Evolutionary conservation across 371 early-diverging fungal species (phyloP).

Genomic region (Mortierella polycephala): DNA sequence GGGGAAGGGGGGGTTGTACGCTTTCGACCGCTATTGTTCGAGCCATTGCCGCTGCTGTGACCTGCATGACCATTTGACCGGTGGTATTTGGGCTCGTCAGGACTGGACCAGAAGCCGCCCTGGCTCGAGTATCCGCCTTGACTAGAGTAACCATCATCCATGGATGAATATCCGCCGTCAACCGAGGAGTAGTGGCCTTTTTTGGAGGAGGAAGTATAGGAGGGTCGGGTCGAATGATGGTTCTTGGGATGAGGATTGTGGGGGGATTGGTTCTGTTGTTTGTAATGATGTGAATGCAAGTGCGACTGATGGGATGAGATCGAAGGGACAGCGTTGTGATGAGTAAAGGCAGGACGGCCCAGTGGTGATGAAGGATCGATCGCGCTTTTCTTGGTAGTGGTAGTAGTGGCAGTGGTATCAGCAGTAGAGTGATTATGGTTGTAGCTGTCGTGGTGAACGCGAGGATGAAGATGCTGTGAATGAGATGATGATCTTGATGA

Average conservation of each 20-base stretch:
- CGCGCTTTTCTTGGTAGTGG: background rate
- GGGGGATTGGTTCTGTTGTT: background rate
- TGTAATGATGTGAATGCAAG: background rate
- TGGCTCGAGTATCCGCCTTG: conserved; percentile 48
- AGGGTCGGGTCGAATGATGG: background rate
- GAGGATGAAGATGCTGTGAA: background rate
- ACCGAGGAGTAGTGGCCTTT: conserved; percentile 1
- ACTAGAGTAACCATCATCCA: conserved; percentile 52
- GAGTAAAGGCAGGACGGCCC: background rate
- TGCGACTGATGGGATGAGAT: conserved; percentile 2
- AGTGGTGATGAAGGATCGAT: background rate
- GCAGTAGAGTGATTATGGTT: background rate
- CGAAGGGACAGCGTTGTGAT: background rate
- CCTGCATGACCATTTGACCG: background rate
- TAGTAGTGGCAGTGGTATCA: background rate
- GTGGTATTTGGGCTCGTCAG: conserved; percentile 14
- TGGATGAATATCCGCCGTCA: conserved; percentile 29
- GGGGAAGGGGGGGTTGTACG: conserved; percentile 34
- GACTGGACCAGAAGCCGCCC: conserved; percentile 45
- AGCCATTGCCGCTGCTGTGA: conserved; percentile 35
- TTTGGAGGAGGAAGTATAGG: conserved; percentile 1
- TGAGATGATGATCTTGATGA: background rate
- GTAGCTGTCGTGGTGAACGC: background rate
- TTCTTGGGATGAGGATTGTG: background rate
- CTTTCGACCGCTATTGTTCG: conserved; percentile 22